Conservation (phyloP, 805 yeast genomes). For the Teunomyces pallodes region DNA sequence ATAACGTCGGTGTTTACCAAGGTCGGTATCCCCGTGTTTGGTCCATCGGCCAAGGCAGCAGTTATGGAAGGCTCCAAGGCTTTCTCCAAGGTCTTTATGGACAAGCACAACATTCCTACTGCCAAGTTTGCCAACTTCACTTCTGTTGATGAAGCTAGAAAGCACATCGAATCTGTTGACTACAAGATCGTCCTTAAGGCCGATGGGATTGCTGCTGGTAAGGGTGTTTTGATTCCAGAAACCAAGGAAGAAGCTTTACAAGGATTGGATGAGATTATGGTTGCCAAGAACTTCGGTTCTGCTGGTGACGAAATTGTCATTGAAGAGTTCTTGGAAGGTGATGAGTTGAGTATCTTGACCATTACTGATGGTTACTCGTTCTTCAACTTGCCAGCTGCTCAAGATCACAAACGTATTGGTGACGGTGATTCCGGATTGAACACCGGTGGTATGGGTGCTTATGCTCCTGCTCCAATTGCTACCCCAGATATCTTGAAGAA, state of each 20-base stretch:
- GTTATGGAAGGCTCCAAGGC: slow-evolving; percentile 96
- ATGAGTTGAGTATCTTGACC: slow-evolving; percentile 90
- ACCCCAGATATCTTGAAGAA: slow-evolving; percentile 67
- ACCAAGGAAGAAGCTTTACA: slow-evolving; percentile 78
- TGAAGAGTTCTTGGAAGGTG: slow-evolving; percentile 96
- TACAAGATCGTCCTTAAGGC: slow-evolving; percentile 91
- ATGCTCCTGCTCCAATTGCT: slow-evolving; percentile 96
- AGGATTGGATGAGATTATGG: slow-evolving; percentile 87
- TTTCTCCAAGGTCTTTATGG: slow-evolving; percentile 91
- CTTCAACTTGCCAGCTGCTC: slow-evolving; percentile 92
- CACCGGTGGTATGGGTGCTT: slow-evolving; percentile 99
- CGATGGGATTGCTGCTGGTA: slow-evolving; percentile 97
- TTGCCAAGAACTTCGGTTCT: slow-evolving; percentile 79
- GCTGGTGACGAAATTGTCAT: slow-evolving; percentile 94
- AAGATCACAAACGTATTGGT: slow-evolving; percentile 95
- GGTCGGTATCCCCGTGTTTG: slow-evolving; percentile 93
- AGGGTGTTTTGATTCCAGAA: slow-evolving; percentile 93
- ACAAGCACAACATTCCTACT: slow-evolving; percentile 87
- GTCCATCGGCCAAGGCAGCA: slow-evolving; percentile 92
- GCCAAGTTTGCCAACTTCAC: slow-evolving; percentile 86
- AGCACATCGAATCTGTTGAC: slow-evolving; percentile 61
- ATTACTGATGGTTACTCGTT: slow-evolving; percentile 91
- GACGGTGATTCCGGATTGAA: slow-evolving; percentile 92
- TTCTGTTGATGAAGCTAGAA: slow-evolving; percentile 69
- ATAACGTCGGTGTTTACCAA: slow-evolving; percentile 66